Conservation (phyloP, 495 filamentous ascomycete species). For the Penicillium egyptiacum region DNA sequence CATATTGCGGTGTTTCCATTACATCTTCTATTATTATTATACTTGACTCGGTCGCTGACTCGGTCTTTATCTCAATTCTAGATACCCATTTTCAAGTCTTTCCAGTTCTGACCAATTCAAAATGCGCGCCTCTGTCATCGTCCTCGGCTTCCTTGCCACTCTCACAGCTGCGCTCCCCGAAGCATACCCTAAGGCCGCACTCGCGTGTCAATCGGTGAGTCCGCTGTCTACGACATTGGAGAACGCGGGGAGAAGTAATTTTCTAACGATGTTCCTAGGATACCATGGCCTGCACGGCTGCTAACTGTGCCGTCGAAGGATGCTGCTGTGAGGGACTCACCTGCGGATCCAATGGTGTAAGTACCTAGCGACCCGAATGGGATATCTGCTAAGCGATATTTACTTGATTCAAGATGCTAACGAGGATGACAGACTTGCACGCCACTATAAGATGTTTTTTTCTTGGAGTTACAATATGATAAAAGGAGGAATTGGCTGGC, state of each 20-base stretch:
- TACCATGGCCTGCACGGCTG: conserved; percentile 8
- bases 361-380: neutral
- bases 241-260: neutral
- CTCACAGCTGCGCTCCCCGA: conserved; percentile 20
- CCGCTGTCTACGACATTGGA: neutral
- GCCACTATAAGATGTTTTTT: neutral
- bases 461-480: neutral
- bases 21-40: neutral
- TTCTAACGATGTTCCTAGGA: neutral
- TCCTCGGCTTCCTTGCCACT: conserved; percentile 21
- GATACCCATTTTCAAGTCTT: conserved; percentile 5
- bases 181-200: conserved; percentile 8
- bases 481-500: neutral
- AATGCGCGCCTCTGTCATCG: conserved; percentile 24
- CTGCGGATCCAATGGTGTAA: conserved; percentile 9
- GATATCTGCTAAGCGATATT: neutral
- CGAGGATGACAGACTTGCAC: neutral
- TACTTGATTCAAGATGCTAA: neutral
- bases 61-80: neutral
- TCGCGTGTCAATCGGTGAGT: conserved; percentile 9
- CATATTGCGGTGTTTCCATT: neutral
- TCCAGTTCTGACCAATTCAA: neutral
- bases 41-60: conserved; percentile 6
- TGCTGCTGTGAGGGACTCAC: conserved; percentile 13
- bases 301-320: conserved; percentile 2